A percentile compares a stretch with the other conserved stretches of the same genome.
Evolutionary conservation across 768 basidiomycete genomes (phyloP).

Genomic region (Dacryopinax spathularia): DNA sequence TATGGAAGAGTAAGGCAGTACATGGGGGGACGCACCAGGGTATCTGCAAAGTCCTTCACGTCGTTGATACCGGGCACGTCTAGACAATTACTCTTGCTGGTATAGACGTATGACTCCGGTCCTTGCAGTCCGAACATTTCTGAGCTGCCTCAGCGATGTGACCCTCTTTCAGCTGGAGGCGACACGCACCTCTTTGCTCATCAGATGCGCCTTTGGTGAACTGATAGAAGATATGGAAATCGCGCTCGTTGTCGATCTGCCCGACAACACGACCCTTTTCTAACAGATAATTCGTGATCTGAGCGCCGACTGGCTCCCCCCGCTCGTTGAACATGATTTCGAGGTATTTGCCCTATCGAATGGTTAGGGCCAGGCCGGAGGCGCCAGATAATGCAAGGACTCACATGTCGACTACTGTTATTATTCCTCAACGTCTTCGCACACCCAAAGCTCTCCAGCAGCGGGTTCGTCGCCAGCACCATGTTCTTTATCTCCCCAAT

Average conservation of each 20-base stretch:
- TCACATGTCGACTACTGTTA: conserved; percentile 93
- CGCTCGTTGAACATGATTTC: conserved; percentile 96
- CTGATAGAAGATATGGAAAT: conserved; percentile 99
- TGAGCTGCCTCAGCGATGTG: conserved; percentile 21
- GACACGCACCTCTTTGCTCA: conserved; percentile 63
- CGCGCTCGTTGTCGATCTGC: conserved; percentile 88
- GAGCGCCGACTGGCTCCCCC: conserved; percentile 90
- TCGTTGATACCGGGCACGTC: conserved; percentile 88
- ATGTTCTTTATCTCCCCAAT: conserved; percentile 99
- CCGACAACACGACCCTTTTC: conserved; percentile 96
- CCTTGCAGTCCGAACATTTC: conserved; percentile 92
- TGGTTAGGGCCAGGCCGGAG: conserved; percentile 15
- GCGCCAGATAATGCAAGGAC: conserved; percentile 22
- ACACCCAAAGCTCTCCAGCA: conserved; percentile 96
- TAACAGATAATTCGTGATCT: conserved; percentile 94
- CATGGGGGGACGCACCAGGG: conserved; percentile 45
- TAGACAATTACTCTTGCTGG: conserved; percentile 79
- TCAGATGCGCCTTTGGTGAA: conserved; percentile 90
- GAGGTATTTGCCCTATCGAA: conserved; percentile 80
- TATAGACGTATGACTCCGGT: conserved; percentile 90
- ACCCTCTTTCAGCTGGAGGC: background rate
- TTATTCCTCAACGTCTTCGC: conserved; percentile 98
- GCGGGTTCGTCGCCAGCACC: conserved; percentile 95
- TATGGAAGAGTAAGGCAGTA: background rate
- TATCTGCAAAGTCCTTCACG: conserved; percentile 71